Evolutionary conservation across 129 eudicot species (phyloP).

Genomic region (Deinandra increscens): DNA sequence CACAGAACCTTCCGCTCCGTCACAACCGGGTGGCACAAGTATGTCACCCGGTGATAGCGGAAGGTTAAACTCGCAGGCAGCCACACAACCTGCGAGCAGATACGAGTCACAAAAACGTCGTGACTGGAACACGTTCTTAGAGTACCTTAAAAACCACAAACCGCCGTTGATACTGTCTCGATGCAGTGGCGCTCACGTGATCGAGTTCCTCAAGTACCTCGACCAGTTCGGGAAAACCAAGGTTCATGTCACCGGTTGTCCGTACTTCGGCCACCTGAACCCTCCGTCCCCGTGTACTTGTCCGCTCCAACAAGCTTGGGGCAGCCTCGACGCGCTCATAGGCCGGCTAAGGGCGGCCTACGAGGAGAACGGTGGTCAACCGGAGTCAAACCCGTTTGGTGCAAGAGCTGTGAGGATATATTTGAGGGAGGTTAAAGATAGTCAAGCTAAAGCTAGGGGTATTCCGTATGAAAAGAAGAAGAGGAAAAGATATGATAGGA

Average conservation of each 20-base stretch:
- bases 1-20: not conserved
- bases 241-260: not conserved
- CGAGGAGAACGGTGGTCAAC: not conserved
- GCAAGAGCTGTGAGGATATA: not conserved
- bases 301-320: not conserved
- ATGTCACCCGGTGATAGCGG: not conserved
- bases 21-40: not conserved
- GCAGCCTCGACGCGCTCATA: constrained; percentile 5
- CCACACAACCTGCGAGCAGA: not conserved
- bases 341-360: constrained; percentile 1
- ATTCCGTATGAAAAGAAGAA: constrained; percentile 3
- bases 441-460: constrained; percentile 7
- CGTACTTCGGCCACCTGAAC: not conserved
- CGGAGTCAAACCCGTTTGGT: constrained; percentile 4
- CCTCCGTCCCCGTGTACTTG: not conserved
- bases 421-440: not conserved
- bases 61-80: not conserved
- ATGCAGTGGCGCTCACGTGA: not conserved
- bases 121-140: not conserved
- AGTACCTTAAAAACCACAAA: not conserved
- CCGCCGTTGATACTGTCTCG: not conserved
- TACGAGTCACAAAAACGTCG: not conserved
- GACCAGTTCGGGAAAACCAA: constrained; percentile 6
- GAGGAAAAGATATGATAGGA: not conserved
- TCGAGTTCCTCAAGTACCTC: constrained; percentile 7